Evolutionary conservation across 306 rosid genomes (phyloP).

Genomic region (Lablab purpureus): DNA sequence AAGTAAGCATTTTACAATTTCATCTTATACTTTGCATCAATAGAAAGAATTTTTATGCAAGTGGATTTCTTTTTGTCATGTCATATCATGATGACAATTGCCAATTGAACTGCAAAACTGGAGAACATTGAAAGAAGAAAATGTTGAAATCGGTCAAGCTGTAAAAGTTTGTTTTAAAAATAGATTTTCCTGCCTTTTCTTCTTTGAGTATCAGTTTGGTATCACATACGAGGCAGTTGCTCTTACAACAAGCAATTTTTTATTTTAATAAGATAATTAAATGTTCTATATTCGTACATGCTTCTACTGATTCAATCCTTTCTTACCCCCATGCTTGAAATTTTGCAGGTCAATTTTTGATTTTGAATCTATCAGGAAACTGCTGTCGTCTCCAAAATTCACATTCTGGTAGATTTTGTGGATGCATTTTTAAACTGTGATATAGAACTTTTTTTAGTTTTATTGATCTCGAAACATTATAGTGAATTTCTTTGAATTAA

Average conservation of each 20-base stretch:
- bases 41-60: slow-evolving; percentile 19
- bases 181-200: slow-evolving; percentile 20
- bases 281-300: slow-evolving; percentile 27
- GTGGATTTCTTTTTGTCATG: slow-evolving; percentile 21
- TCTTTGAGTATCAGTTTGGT: slow-evolving; percentile 17
- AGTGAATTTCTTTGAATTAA: slow-evolving; percentile 27
- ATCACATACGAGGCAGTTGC: slow-evolving; percentile 20
- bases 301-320: slow-evolving; percentile 19
- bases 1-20: slow-evolving; percentile 65
- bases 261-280: slow-evolving; percentile 31
- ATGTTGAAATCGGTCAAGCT: slow-evolving; percentile 36
- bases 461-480: slow-evolving; percentile 27
- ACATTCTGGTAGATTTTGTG: slow-evolving; percentile 79
- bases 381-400: slow-evolving; percentile 84
- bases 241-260: slow-evolving; percentile 28
- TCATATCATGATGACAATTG: background rate
- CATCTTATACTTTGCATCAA: slow-evolving; percentile 29
- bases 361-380: slow-evolving; percentile 75
- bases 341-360: slow-evolving; percentile 91
- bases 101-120: slow-evolving; percentile 37
- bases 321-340: slow-evolving; percentile 32
- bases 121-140: slow-evolving; percentile 33
- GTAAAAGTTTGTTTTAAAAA: slow-evolving; percentile 34
- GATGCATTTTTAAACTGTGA: slow-evolving; percentile 36
- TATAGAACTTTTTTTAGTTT: background rate